phyloP scores from a whole-genome alignment of 2,329 filamentous ascomycete genomes.

The Clonostachys rosea region DNA sequence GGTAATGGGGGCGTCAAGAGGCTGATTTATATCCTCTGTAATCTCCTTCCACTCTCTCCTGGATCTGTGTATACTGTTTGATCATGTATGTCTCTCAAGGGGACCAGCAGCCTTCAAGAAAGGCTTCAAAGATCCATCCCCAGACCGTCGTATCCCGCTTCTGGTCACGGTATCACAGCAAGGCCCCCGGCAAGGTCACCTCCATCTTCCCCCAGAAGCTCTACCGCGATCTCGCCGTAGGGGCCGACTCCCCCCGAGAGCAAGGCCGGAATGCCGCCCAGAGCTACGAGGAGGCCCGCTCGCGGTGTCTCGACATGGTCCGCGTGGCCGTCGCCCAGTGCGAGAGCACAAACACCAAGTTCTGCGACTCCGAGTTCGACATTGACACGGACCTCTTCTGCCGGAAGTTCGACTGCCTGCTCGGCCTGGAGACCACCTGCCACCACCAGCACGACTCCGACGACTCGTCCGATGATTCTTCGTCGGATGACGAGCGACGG shows the following conservation, averaged over 20 bases:
- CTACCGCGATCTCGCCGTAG: slow-evolving; percentile 21
- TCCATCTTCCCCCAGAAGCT: slow-evolving; percentile 36
- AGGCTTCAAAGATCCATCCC: slow-evolving; percentile 11
- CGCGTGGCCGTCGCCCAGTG: slow-evolving; percentile 32
- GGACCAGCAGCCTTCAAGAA: no score
- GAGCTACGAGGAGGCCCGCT: slow-evolving; percentile 33
- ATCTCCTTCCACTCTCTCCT: no score
- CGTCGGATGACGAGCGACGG: background rate
- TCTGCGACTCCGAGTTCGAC: slow-evolving; percentile 37
- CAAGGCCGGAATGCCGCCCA: slow-evolving; percentile 29
- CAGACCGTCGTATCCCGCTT: slow-evolving; percentile 33
- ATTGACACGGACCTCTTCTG: slow-evolving; percentile 32
- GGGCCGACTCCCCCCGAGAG: slow-evolving; percentile 11
- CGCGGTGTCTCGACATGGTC: slow-evolving; percentile 31
- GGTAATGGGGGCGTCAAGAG: no score
- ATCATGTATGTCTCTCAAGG: no score
- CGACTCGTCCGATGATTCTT: slow-evolving; percentile 2
- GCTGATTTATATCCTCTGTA: no score
- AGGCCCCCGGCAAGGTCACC: slow-evolving; percentile 34
- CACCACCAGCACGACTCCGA: slow-evolving; percentile 5
- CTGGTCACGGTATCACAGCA: slow-evolving; percentile 34
- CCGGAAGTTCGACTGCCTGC: slow-evolving; percentile 21
- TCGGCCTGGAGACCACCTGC: slow-evolving; percentile 1
- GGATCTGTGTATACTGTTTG: no score
- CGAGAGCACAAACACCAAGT: slow-evolving; percentile 37